Evolutionary conservation across 2,329 filamentous ascomycete species (phyloP).

Genomic region (Sclerotinia trifoliorum): DNA sequence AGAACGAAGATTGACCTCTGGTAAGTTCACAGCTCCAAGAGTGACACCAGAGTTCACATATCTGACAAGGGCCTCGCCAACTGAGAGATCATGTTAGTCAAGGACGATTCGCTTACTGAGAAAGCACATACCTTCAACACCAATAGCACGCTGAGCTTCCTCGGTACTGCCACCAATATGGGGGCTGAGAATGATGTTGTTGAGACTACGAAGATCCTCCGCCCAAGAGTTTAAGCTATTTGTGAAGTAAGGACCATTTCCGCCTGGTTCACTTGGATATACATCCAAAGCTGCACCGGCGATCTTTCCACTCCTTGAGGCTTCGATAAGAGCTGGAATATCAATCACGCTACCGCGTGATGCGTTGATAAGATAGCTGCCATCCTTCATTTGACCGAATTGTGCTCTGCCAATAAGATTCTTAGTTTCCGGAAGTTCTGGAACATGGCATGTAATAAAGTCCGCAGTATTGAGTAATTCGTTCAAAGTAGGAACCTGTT

Average conservation of each 20-base stretch:
- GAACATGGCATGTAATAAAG: conserved; percentile 93
- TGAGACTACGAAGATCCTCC: conserved; percentile 78
- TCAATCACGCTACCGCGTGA: conserved; percentile 92
- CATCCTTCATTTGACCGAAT: conserved; percentile 85
- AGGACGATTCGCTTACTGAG: neutral
- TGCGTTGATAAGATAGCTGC: conserved; percentile 93
- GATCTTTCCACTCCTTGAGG: conserved; percentile 80
- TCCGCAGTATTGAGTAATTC: conserved; percentile 76
- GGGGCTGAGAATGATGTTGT: conserved; percentile 91
- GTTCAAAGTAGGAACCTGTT: conserved; percentile 76
- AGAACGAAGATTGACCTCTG: conserved; percentile 89
- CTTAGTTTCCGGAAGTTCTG: conserved; percentile 87
- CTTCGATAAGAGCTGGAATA: conserved; percentile 85
- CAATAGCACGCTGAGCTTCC: conserved; percentile 94
- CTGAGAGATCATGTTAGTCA: conserved; percentile 44
- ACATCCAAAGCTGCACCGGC: conserved; percentile 96
- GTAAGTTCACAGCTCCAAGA: conserved; percentile 89
- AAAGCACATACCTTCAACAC: conserved; percentile 64
- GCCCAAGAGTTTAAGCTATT: conserved; percentile 79
- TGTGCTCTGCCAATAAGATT: conserved; percentile 83
- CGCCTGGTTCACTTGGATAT: conserved; percentile 88
- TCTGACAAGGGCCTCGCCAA: conserved; percentile 79
- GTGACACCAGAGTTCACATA: conserved; percentile 97
- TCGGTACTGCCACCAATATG: conserved; percentile 98
- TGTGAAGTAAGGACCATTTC: conserved; percentile 94